Evolutionary conservation across 1,284 basidiomycete genomes (phyloP), one percentile per base, ranked within the genome.

Genomic region (Malassezia vespertilionis): DNA sequence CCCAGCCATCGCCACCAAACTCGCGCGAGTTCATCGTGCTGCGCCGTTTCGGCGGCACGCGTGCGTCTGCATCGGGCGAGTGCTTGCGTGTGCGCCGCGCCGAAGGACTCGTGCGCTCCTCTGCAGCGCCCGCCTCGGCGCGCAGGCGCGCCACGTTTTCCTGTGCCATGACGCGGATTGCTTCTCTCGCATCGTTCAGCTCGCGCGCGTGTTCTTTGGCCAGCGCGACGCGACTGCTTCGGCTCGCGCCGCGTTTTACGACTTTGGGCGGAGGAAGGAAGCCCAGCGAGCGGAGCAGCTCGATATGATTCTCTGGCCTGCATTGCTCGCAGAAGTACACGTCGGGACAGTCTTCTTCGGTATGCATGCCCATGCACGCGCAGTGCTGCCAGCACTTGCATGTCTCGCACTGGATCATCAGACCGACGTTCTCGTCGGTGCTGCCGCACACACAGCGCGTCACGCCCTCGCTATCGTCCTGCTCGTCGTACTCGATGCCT

Each of bases 311-410:
- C 54, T 89, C 86, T 9, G 93, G 91, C 56, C 80, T 79, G 73
- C 91, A 97, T 62, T 81, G 76, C 74, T 97, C 93, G 74, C 93
- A 97, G 63, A 83, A 91, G 74, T 97, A 78, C 52, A 71, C 69
- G 40, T 73, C 73, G 2, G 73, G 73, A 43, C 71, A 74, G 45
- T 73, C 82, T 53, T 84, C 83, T 69, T 89, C 85, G 33, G 80
- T 80, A 69, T 82, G 80, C 71, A 86, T 86, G 39, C 91, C 91
- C 81, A 97, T 89, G 74, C 91, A 97, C 24, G 83, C 78, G 15
- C 90, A 90, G 72, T 97, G 91, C 73, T 97, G 91, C 91, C 91
- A 97, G 53, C 87, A 86, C 65, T 87, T 85, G 76, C 91, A 97
- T 44, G 78, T 82, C 74, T 97, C 91, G 74, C 91, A 97, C 72